Percentiles rank a stretch among this genome's conserved stretches.
Evolutionary conservation across 1,139 yeast species (phyloP).

Genomic region (Zygosaccharomyces sapae): DNA sequence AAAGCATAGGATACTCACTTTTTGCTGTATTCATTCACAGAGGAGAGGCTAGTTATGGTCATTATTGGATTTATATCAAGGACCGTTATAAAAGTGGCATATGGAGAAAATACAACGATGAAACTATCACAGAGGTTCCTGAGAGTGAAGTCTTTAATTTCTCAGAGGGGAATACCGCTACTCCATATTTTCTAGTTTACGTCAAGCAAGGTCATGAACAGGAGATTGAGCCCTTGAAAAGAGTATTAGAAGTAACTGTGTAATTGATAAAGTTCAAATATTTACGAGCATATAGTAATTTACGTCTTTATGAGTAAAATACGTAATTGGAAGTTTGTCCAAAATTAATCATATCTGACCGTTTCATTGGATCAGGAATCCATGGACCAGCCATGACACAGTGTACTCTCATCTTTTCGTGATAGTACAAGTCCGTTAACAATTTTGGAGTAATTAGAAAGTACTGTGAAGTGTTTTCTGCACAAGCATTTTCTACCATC

Average conservation of each 20-base stretch:
- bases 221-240: constrained; percentile 65
- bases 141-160: constrained; percentile 69
- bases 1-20: constrained; percentile 66
- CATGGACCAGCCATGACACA: constrained; percentile 73
- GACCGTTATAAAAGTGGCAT: constrained; percentile 59
- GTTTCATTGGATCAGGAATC: constrained; percentile 38
- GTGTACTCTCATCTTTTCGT: constrained; percentile 78
- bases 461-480: constrained; percentile 61
- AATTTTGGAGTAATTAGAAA: constrained; percentile 91
- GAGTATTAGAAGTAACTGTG: constrained; percentile 35
- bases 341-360: constrained; percentile 32
- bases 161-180: constrained; percentile 71
- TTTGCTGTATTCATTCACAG: constrained; percentile 92
- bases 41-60: constrained; percentile 95
- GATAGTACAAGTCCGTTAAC: constrained; percentile 72
- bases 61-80: constrained; percentile 92
- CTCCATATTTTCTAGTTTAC: constrained; percentile 88
- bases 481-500: constrained; percentile 82
- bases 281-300: constrained; percentile 3
- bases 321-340: constrained; percentile 38
- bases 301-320: constrained; percentile 13
- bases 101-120: constrained; percentile 91
- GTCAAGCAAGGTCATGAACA: constrained; percentile 59
- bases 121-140: constrained; percentile 78
- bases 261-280: constrained; percentile 4